Evolutionary conservation across 441 rosid genomes (phyloP), one percentile per base, ranked within the genome.

Genomic region (Jatropha podagrica): DNA sequence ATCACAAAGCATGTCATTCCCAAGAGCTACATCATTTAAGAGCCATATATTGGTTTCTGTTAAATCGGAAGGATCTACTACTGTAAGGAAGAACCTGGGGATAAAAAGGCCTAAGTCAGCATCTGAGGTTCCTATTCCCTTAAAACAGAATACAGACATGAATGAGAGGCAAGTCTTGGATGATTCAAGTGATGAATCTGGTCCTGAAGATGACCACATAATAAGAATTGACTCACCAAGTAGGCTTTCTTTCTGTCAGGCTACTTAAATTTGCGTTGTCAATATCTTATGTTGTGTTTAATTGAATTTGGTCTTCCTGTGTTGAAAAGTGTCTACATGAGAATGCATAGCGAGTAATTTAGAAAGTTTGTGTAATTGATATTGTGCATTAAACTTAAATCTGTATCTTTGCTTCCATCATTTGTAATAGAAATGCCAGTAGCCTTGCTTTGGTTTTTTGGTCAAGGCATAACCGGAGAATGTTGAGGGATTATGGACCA

Each of bases 191-290:
- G 91, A 87, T 44, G 95, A 90, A 27, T 89, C 89, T 2, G 81
- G 78, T 13, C 78, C 74, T 10, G 90, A 88, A 61, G 89, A 88
- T 42, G 97, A 89, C 75, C 76, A 84, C 63, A 74, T 89, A 1
- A 86, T 87, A 66, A 83, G 88, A 67, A 89, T 93, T 3, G 95
- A 93, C 87, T 91, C 98, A 0, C 98, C 95, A 0, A 93, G 92
- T 79, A 66, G 59, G 40, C 88, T 89, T 40, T 87, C 93, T 41
- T 87, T 87, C 73, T 79, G 15, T 27, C 83, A 82, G 26, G 82
- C 78, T 68, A 71, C 80, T 6, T 75, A 44, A 74, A 32, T 41
- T 17, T 63, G 65, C 9, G 4, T 69, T 60, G 27, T 20, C 37
- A 27, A 6, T 65, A 27, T 69, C 52, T n/a, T 58, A 4, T 44